Evolutionary conservation across 2,329 filamentous ascomycete species (phyloP).

Genomic region (Aspergillus puulaauensis): DNA sequence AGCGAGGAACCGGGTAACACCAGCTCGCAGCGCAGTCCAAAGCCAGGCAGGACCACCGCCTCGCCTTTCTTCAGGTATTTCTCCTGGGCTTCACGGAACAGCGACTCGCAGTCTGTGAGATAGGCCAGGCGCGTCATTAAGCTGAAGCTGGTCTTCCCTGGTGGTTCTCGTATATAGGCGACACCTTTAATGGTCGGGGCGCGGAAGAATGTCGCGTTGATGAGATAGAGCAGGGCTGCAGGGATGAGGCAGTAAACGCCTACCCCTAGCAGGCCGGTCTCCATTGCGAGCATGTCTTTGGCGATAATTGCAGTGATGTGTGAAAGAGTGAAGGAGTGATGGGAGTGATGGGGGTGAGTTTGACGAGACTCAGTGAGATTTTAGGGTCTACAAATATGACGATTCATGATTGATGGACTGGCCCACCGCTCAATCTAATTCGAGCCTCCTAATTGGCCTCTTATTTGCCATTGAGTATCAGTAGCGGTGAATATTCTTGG

Average conservation of each 20-base stretch:
- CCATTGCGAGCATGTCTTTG: background rate
- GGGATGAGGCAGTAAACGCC: background rate
- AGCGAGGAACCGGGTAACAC: conserved; percentile 43
- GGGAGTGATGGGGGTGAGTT: background rate
- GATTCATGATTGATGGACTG: background rate
- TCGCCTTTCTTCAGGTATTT: conserved; percentile 47
- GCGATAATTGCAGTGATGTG: background rate
- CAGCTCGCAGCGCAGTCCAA: conserved; percentile 43
- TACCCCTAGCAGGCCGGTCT: background rate
- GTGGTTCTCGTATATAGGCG: background rate
- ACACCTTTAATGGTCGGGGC: background rate
- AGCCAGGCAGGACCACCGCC: conserved; percentile 43
- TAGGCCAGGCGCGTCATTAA: background rate
- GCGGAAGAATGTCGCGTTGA: conserved; percentile 2
- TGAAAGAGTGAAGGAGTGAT: too few species aligned
- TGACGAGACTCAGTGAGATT: background rate
- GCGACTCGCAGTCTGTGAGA: background rate
- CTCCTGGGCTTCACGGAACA: conserved; percentile 5
- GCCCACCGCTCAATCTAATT: background rate
- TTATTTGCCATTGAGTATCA: too few species aligned
- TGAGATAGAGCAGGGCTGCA: background rate
- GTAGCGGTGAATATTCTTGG: too few species aligned
- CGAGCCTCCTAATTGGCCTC: background rate
- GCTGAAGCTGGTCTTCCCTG: conserved; percentile 2
- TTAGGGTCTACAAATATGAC: background rate